Base-by-base conservation (phyloP, 768 basidiomycete species). In the Termitomyces sp. region DNA sequence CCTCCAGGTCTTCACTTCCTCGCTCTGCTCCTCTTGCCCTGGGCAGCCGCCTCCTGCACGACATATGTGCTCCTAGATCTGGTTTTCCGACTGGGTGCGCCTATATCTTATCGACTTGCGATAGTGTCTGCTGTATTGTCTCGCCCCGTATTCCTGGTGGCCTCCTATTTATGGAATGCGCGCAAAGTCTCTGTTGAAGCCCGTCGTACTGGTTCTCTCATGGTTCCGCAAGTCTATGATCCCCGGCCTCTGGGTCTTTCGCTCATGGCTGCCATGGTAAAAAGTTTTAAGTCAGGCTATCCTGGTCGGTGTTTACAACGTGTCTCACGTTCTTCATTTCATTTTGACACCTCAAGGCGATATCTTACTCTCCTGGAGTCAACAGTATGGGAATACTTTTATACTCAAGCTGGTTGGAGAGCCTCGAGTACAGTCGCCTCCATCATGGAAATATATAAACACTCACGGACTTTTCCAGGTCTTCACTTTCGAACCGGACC, bases 401-500 rank as follows among this genome's bases (percentile, higher is more conserved):
- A 59, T 66, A 33, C 44, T 73, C 24, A 64, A 65, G 16, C 45
- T 74, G 16, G 46, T 72, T 44, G 65, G 66, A 20, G 70, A 73
- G 56, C 66, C 67, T 55, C 60, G 73, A 42, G 76, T 74, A 60
- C 60, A 48, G 24, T 24, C 18, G 36, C 12, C 2, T 3, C 1
- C 4, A 1, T 16, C 20, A 22, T 28, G 1, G 6, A n/a, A 16
- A 20, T 12, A n/a, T 9, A 18, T 5, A 0, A 13, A 37, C 18
- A 18, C n/a, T 47, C 13, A 48, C 8, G 33, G 20, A 34, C 16
- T 9, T 1, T 9, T 39, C 42, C 46, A 80, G 78, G 59, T 78
- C 22, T 66, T 77, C 45, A 78, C 77, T 2, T 54, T 67, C 20
- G 78, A 81, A 54, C 81, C 81, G 2, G 76, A 78, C 45, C 68